These are phyloP conservation scores for Backusella sp. DNA, from an alignment of 192 early-diverging fungal genomes.

Conservation along the genomic window DNA sequence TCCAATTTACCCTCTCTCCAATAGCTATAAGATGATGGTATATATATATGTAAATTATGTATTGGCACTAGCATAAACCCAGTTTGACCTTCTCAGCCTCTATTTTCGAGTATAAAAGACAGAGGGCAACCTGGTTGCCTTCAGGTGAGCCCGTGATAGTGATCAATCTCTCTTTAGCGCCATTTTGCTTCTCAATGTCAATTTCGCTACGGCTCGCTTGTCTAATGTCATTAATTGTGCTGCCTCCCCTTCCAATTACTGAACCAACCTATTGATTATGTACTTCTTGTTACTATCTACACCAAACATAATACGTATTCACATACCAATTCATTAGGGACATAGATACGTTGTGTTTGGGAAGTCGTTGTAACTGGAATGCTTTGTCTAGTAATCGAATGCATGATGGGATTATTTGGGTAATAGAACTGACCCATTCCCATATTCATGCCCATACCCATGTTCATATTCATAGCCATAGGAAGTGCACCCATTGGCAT, in stretches of 20 bases:
- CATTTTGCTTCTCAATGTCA: slow-evolving; percentile 77
- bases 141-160: slow-evolving; percentile 88
- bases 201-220: slow-evolving; percentile 79
- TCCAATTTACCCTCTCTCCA: too few relatives aligned
- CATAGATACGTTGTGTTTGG: slow-evolving; percentile 57
- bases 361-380: slow-evolving; percentile 1
- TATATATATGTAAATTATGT: too few relatives aligned
- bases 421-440: slow-evolving; percentile 18
- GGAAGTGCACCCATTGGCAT: slow-evolving; percentile 19
- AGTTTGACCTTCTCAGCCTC: slow-evolving; percentile 69
- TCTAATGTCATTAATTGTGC: slow-evolving; percentile 79
- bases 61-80: neutral
- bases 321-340: slow-evolving; percentile 56
- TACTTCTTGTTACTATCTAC: neutral
- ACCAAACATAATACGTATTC: neutral
- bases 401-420: neutral
- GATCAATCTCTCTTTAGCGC: slow-evolving; percentile 73
- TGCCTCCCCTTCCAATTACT: slow-evolving; percentile 92
- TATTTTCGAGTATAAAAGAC: slow-evolving; percentile 83
- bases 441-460: too few relatives aligned
- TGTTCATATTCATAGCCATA: neutral
- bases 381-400: slow-evolving; percentile 6
- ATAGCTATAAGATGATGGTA: too few relatives aligned
- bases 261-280: slow-evolving; percentile 63
- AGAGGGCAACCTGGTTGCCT: slow-evolving; percentile 88